These are phyloP conservation scores for Halophytophthora batemanensis DNA, from an alignment of 352 stramenopile genomes.

Conservation along the genomic window DNA sequence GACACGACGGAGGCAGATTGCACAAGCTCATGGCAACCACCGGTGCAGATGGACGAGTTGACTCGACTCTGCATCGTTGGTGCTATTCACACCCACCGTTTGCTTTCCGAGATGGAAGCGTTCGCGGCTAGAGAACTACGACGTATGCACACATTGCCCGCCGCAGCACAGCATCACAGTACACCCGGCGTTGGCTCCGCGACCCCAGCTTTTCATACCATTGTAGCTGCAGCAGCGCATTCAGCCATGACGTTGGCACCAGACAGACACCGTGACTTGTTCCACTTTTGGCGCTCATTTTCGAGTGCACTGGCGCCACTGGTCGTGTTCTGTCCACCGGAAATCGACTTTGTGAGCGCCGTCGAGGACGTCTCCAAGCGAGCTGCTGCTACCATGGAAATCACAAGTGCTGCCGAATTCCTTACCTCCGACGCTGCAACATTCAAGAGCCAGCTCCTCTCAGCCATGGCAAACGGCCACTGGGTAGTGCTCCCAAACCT, in stretches of 20 bases:
- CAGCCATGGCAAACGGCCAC: conserved; percentile 43
- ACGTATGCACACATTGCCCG: conserved; percentile 9
- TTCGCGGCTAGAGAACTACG: conserved; percentile 19
- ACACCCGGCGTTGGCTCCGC: not conserved
- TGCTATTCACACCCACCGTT: conserved; percentile 18
- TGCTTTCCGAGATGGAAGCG: conserved; percentile 30
- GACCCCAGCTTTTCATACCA: conserved; percentile 8
- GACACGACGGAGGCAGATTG: conserved; percentile 1
- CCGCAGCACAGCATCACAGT: not conserved
- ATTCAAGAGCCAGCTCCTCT: conserved; percentile 35
- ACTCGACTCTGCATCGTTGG: conserved; percentile 24
- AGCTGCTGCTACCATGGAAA: conserved; percentile 36
- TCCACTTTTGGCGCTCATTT: conserved; percentile 36
- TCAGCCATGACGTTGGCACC: conserved; percentile 7
- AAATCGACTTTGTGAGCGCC: conserved; percentile 32
- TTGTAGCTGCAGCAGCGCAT: conserved; percentile 17
- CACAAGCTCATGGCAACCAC: conserved; percentile 6
- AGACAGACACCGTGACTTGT: conserved; percentile 11
- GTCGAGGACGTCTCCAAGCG: conserved; percentile 26
- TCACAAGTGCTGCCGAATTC: conserved; percentile 14
- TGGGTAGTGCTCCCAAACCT: conserved; percentile 53
- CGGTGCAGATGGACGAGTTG: conserved; percentile 13
- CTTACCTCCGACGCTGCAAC: conserved; percentile 9
- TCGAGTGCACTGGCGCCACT: conserved; percentile 32
- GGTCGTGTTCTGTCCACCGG: conserved; percentile 25